Percentiles rank a stretch among this genome's conserved stretches.
phyloP scores from a whole-genome alignment of 768 basidiomycete species.

The Lyophyllum decastes region DNA sequence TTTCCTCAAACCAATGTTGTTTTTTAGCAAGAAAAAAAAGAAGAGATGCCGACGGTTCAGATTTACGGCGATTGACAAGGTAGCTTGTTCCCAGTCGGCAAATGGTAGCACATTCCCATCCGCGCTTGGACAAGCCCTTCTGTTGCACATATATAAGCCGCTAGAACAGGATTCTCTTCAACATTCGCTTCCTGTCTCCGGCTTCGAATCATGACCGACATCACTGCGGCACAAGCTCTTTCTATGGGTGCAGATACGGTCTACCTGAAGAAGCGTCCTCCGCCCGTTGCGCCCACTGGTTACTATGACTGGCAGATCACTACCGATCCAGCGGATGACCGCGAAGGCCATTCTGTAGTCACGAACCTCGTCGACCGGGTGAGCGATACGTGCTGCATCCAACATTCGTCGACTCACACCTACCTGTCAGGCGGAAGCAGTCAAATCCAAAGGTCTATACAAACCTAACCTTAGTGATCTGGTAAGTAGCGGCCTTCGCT shows the following conservation, averaged over 20 bases:
- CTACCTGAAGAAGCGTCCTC: constrained; percentile 34
- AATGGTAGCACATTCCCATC: no score
- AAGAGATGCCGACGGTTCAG: no score
- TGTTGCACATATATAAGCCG: no score
- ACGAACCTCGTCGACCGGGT: constrained; percentile 31
- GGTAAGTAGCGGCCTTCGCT: constrained; percentile 14
- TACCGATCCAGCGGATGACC: constrained; percentile 21
- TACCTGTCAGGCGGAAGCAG: constrained; percentile 17
- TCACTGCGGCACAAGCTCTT: constrained; percentile 25
- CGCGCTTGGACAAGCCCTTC: no score
- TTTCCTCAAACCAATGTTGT: no score
- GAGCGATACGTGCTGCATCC: background rate
- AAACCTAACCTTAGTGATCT: constrained; percentile 22
- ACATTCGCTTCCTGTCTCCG: no score
- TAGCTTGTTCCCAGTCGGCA: no score
- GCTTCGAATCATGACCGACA: constrained; percentile 3
- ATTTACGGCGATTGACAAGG: no score
- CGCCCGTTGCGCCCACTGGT: constrained; percentile 40
- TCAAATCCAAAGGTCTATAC: constrained; percentile 25
- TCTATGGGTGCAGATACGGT: constrained; percentile 29
- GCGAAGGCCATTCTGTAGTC: constrained; percentile 32
- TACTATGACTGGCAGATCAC: constrained; percentile 42
- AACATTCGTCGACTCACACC: background rate
- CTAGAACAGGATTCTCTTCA: no score
- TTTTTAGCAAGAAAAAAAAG: no score